Base-by-base conservation (phyloP, 192 early-diverging fungal species). In the Glomus cerebriforme region DNA sequence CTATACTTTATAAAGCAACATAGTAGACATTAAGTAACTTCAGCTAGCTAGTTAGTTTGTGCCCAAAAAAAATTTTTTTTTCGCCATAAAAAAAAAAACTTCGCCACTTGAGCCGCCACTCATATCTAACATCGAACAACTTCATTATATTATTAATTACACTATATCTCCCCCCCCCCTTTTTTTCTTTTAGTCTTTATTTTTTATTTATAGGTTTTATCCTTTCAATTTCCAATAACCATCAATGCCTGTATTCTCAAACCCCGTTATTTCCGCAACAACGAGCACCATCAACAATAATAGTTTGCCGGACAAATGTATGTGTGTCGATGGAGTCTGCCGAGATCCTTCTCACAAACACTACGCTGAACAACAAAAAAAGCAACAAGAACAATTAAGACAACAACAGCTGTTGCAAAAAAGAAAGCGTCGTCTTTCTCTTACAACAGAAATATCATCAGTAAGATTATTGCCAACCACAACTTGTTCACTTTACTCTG, bases 401-500 rank as follows among this genome's bases (percentile, higher is more conserved):
- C 63, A 78, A 54, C 29, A 68, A 59, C 65, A 78, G 34, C 27
- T 78, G 17, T 8, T 68, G 26, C 62, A 66, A 78, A 78, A 78
- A 34, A 45, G 65, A 58, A 66, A 68, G 22, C 63, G 58, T n/a
- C 63, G 77, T 35, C 43, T 68, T 35, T 78, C 77, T 17, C 35
- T 78, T 13, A 58, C 77, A 54, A 78, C 77, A 1, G 77, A 78
- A 43, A 67, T 68, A n/a, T 78, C 77, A 15, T n/a, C 82, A 0
- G 66, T 80, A 7, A 73, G 84, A n/a, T 65, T 82, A 63, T 12
- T 65, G 17, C 80, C 84, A 0, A 70, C 78, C 31, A 77, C 67
- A 9, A 81, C 82, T 17, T 83, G 81, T 73, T 79, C 83, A 54
- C 86, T 94, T 26, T 93, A 89, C 75, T 83, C 88, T 8, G 93